phyloP scores from a whole-genome alignment of 768 basidiomycete genomes.

The Pulveroboletus sp. region DNA sequence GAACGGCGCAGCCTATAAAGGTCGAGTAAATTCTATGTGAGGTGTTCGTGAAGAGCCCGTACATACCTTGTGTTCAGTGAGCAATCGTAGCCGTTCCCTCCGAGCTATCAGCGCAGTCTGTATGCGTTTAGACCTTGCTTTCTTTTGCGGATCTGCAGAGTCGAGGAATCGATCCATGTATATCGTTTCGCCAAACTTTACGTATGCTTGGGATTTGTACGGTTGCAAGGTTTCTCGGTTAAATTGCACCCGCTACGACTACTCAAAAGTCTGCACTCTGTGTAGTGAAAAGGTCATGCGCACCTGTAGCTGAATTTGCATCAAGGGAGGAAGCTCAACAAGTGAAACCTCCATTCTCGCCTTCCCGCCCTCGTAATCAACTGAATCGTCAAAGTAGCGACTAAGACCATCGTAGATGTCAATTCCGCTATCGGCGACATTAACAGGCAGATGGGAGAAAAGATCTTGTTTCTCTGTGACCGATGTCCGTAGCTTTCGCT shows the following conservation, averaged over 20 bases:
- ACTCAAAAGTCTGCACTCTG: constrained; percentile 4
- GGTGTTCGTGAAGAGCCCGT: neutral
- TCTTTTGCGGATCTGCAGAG: constrained; percentile 65
- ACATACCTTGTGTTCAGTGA: constrained; percentile 70
- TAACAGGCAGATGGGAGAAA: constrained; percentile 91
- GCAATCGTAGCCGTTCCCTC: constrained; percentile 61
- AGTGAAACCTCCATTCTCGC: constrained; percentile 84
- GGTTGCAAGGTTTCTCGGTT: constrained; percentile 87
- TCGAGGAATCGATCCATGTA: constrained; percentile 92
- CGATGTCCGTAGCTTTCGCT: constrained; percentile 43
- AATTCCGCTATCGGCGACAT: constrained; percentile 82
- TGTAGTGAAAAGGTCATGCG: constrained; percentile 13
- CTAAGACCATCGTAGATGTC: constrained; percentile 94
- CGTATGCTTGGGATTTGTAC: constrained; percentile 94
- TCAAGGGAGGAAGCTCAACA: constrained; percentile 79
- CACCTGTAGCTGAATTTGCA: constrained; percentile 96
- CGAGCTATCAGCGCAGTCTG: constrained; percentile 59
- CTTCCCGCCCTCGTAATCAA: constrained; percentile 83
- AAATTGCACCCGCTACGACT: constrained; percentile 80
- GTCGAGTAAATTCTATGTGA: neutral
- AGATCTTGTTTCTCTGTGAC: constrained; percentile 85
- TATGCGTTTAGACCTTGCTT: constrained; percentile 61
- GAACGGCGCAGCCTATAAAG: constrained; percentile 55
- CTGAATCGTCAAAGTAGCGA: constrained; percentile 83
- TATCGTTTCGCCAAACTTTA: constrained; percentile 83